These are phyloP conservation scores for Suillus hirtellus DNA, from an alignment of 768 basidiomycete species.

Conservation along the genomic window DNA sequence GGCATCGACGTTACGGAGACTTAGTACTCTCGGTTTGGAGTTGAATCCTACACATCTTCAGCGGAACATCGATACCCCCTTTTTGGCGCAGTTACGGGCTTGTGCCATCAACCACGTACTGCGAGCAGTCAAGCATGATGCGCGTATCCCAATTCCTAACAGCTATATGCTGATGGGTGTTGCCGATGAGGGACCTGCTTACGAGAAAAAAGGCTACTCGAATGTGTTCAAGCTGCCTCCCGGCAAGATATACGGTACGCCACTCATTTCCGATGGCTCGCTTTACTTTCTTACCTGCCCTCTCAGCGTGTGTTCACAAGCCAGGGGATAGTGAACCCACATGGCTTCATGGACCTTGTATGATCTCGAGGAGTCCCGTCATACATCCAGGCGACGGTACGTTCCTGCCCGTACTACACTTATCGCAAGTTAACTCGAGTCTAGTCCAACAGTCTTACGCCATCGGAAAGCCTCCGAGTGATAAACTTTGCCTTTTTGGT, in stretches of 20 bases:
- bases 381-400: slow-evolving; percentile 75
- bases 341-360: slow-evolving; percentile 61
- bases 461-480: slow-evolving; percentile 66
- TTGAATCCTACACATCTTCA: slow-evolving; percentile 38
- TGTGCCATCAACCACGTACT: slow-evolving; percentile 65
- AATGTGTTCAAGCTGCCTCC: slow-evolving; percentile 56
- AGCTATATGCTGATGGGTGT: slow-evolving; percentile 76
- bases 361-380: slow-evolving; percentile 72
- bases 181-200: slow-evolving; percentile 79
- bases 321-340: slow-evolving; percentile 47
- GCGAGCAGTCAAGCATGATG: slow-evolving; percentile 73
- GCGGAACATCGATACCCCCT: slow-evolving; percentile 50
- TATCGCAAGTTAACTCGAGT: slow-evolving; percentile 10
- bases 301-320: slow-evolving; percentile 59
- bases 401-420: slow-evolving; percentile 12
- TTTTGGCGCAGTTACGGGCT: slow-evolving; percentile 57
- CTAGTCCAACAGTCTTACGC: slow-evolving; percentile 70
- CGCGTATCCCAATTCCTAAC: slow-evolving; percentile 69
- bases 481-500: slow-evolving; percentile 54
- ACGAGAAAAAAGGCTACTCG: slow-evolving; percentile 45
- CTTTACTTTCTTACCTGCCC: slow-evolving; percentile 1
- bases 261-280: not conserved
- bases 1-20: slow-evolving; percentile 47
- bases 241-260: slow-evolving; percentile 68
- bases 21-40: slow-evolving; percentile 51